Evolutionary conservation across 2,329 filamentous ascomycete genomes (phyloP).

Genomic region (Penicillium brevicompactum): DNA sequence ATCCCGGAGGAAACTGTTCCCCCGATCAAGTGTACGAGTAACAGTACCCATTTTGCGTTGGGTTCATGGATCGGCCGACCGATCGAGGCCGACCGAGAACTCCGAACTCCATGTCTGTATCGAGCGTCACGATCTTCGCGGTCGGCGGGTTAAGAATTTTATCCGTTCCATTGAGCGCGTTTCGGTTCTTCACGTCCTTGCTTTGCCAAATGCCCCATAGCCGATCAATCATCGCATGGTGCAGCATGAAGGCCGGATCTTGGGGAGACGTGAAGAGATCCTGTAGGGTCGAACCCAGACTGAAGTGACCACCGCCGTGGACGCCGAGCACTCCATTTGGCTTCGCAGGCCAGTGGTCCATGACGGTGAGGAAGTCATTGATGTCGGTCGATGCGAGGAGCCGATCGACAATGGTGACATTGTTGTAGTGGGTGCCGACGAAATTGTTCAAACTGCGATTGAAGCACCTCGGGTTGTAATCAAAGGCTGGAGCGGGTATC

Average conservation of each 20-base stretch:
- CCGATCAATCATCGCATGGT: constrained; percentile 51
- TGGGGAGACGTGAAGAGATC: constrained; percentile 50
- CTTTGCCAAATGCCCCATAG: constrained; percentile 52
- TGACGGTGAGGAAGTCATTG: constrained; percentile 35
- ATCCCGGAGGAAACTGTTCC: neutral
- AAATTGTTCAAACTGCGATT: constrained; percentile 27
- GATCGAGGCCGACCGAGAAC: constrained; percentile 12
- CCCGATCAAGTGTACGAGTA: constrained; percentile 17
- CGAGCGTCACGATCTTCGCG: constrained; percentile 11
- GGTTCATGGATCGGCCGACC: constrained; percentile 24
- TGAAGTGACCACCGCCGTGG: constrained; percentile 50
- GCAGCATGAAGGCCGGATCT: constrained; percentile 51
- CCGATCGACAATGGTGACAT: constrained; percentile 15
- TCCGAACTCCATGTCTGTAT: constrained; percentile 23
- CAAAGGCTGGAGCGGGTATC: constrained; percentile 21
- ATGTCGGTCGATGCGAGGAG: constrained; percentile 25
- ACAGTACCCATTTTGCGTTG: constrained; percentile 13
- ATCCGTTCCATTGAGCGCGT: constrained; percentile 23
- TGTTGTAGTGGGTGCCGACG: constrained; percentile 30
- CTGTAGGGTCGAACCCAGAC: constrained; percentile 45
- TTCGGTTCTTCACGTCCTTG: constrained; percentile 10
- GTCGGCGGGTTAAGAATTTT: constrained; percentile 19
- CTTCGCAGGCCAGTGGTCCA: constrained; percentile 38
- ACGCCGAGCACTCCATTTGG: constrained; percentile 37
- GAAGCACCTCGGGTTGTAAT: constrained; percentile 33